Conservation (phyloP, 345 rosid species). For the Balakata baccata region DNA sequence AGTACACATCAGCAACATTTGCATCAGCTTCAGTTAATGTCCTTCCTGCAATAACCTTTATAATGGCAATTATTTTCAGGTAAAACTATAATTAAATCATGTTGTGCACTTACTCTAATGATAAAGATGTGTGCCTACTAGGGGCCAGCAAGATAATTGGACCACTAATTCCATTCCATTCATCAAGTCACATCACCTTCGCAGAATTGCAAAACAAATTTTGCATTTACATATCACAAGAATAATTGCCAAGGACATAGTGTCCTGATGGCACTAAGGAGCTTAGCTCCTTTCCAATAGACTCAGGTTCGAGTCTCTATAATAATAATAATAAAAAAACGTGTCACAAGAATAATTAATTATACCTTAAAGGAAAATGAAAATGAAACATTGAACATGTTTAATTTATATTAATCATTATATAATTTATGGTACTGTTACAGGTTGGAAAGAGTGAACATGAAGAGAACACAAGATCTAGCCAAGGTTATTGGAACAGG, state of each 20-base stretch:
- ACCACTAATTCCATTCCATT: neutral
- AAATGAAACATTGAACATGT: too few species aligned
- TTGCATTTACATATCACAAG: neutral
- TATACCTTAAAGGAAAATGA: neutral
- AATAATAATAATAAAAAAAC: too few species aligned
- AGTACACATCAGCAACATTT: constrained; percentile 81
- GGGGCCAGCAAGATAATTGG: neutral
- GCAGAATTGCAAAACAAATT: neutral
- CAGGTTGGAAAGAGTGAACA: constrained; percentile 69
- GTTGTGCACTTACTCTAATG: neutral
- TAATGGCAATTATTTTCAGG: constrained; percentile 87
- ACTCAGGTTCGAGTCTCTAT: too few species aligned
- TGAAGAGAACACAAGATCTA: constrained; percentile 54
- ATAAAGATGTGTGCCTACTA: neutral
- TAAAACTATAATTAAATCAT: constrained; percentile 4
- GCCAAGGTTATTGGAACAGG: constrained; percentile 77
- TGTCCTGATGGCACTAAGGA: too few species aligned
- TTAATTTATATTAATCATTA: too few species aligned
- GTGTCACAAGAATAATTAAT: neutral
- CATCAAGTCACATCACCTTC: neutral
- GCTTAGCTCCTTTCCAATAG: too few species aligned
- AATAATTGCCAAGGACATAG: too few species aligned
- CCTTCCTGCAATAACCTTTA: constrained; percentile 86
- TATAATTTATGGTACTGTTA: neutral
- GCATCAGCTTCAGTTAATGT: constrained; percentile 60